phyloP scores from a whole-genome alignment of 495 filamentous ascomycete species.

The Penicillium lividum region DNA sequence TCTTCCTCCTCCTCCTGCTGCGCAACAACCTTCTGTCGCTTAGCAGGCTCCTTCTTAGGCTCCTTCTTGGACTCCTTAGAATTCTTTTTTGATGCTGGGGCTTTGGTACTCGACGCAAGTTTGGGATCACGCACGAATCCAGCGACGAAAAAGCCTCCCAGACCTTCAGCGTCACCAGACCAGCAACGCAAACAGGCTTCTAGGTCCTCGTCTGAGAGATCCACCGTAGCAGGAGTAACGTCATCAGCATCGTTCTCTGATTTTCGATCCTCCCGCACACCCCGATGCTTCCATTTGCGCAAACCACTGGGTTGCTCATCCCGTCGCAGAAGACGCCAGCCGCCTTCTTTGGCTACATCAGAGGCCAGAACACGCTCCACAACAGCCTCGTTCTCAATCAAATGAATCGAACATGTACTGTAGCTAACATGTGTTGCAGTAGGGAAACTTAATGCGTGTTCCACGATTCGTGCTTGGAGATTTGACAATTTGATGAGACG shows the following conservation, averaged over 20 bases:
- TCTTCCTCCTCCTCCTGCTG: constrained; percentile 18
- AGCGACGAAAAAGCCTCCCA: constrained; percentile 72
- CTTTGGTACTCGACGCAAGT: neutral
- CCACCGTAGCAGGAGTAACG: constrained; percentile 11
- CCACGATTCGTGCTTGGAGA: constrained; percentile 74
- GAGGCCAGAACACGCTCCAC: constrained; percentile 68
- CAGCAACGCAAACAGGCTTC: constrained; percentile 81
- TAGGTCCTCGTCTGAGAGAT: constrained; percentile 53
- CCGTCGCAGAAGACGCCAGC: constrained; percentile 74
- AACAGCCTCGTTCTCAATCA: constrained; percentile 85
- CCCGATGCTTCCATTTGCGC: constrained; percentile 70
- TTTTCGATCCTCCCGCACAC: constrained; percentile 43
- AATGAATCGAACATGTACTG: constrained; percentile 86
- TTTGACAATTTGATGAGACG: constrained; percentile 71
- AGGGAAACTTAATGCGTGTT: constrained; percentile 83
- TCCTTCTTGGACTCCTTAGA: neutral
- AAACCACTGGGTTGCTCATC: constrained; percentile 72
- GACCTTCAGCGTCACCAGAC: constrained; percentile 75
- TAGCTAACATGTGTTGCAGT: constrained; percentile 78
- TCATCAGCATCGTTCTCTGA: constrained; percentile 7
- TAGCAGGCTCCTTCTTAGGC: neutral
- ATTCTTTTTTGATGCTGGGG: neutral
- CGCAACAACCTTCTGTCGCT: neutral
- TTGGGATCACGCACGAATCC: constrained; percentile 58
- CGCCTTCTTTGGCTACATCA: constrained; percentile 60